Evolutionary conservation across 805 yeast species (phyloP).

Genomic region (Saccharomyces kudriavzevii): DNA sequence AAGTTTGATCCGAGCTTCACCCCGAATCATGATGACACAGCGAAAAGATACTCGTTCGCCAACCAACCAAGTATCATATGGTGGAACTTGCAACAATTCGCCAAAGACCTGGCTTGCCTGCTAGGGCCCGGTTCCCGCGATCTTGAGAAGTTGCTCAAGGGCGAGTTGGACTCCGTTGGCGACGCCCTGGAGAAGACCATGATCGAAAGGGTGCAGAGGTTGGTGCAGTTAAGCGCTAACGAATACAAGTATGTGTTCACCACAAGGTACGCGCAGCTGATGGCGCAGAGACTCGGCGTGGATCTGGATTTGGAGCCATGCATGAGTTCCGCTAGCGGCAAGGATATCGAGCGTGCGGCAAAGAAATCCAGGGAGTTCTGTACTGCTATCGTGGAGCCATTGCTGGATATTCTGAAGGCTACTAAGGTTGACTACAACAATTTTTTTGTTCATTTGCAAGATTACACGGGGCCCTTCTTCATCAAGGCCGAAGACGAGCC

Average conservation of each 20-base stretch:
- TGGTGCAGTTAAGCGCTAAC: constrained; percentile 57
- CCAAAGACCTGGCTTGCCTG: constrained; percentile 74
- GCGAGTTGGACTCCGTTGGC: constrained; percentile 33
- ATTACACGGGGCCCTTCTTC: constrained; percentile 34
- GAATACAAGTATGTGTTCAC: constrained; percentile 59
- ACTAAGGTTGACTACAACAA: constrained; percentile 71
- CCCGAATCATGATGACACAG: constrained; percentile 82
- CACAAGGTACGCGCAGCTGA: constrained; percentile 44
- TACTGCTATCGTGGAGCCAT: constrained; percentile 41
- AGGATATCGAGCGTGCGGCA: constrained; percentile 7
- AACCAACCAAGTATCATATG: constrained; percentile 81
- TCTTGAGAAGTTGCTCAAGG: constrained; percentile 32
- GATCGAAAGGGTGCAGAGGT: constrained; percentile 50
- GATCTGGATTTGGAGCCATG: constrained; percentile 16
- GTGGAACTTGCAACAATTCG: constrained; percentile 86
- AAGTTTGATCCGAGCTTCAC: constrained; percentile 73
- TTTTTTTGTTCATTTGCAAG: constrained; percentile 62
- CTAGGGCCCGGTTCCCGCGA: constrained; percentile 61
- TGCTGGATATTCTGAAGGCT: constrained; percentile 51
- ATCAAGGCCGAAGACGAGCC: neutral
- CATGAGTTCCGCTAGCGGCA: neutral
- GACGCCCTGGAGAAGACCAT: constrained; percentile 45
- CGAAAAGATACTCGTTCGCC: constrained; percentile 64
- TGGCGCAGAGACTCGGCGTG: constrained; percentile 67
- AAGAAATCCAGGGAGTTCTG: constrained; percentile 15